Percentiles rank a stretch among this genome's conserved stretches.
phyloP scores from a whole-genome alignment of 768 basidiomycete species.

The Krasilnikovozyma curviuscula region DNA sequence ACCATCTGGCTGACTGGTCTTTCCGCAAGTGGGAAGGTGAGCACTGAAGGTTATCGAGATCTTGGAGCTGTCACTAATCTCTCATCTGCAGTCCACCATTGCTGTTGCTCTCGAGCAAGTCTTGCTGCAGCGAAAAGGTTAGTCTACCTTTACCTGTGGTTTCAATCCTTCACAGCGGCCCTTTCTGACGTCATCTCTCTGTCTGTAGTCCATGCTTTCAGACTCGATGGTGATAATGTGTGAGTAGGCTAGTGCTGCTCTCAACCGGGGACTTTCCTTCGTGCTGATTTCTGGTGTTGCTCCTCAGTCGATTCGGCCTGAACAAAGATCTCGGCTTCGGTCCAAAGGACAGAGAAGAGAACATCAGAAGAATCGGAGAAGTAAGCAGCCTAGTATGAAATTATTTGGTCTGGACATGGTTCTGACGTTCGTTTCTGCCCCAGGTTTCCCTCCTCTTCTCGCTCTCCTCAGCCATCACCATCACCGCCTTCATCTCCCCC shows the following conservation, averaged over 20 bases:
- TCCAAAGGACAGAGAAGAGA: constrained; percentile 75
- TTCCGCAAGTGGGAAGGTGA: constrained; percentile 82
- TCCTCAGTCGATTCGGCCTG: constrained; percentile 76
- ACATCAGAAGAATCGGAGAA: constrained; percentile 94
- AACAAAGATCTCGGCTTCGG: constrained; percentile 94
- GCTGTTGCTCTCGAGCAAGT: constrained; percentile 94
- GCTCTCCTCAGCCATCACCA: constrained; percentile 60
- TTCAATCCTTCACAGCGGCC: too few relatives aligned
- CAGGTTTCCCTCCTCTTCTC: constrained; percentile 90
- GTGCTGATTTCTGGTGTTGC: too few relatives aligned
- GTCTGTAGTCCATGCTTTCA: constrained; percentile 76
- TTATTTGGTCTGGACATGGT: not conserved
- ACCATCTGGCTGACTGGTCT: constrained; percentile 96
- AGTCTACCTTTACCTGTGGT: too few relatives aligned
- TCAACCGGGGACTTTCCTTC: too few relatives aligned
- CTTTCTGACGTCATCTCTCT: too few relatives aligned
- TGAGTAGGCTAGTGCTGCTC: too few relatives aligned
- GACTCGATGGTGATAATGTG: constrained; percentile 82
- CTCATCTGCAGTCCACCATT: constrained; percentile 60
- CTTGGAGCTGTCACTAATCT: not conserved
- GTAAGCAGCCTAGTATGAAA: constrained; percentile 33
- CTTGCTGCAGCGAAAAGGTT: constrained; percentile 60
- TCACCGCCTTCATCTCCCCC: constrained; percentile 99
- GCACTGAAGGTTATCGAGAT: constrained; percentile 10
- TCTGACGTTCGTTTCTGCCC: not conserved